These are phyloP conservation scores for Bertia moriformis DNA, from an alignment of 2,329 filamentous ascomycete species.

Conservation along the genomic window DNA sequence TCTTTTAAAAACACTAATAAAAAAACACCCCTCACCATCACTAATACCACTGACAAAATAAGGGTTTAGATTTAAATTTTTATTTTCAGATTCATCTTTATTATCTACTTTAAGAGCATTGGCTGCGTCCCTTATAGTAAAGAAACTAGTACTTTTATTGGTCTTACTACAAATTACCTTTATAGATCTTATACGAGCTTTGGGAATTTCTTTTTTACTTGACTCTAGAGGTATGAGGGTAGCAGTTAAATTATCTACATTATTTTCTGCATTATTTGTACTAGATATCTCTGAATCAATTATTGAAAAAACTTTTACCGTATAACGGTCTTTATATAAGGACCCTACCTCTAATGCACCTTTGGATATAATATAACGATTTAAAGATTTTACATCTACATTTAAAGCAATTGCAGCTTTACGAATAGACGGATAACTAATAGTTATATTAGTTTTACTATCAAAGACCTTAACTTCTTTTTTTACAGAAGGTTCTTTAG, in stretches of 20 bases:
- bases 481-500: no score
- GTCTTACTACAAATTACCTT: no score
- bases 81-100: constrained; percentile 2
- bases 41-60: constrained; percentile 3
- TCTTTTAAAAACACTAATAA: constrained; percentile 2
- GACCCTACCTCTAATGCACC: background rate
- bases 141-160: no score
- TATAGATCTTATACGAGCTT: background rate
- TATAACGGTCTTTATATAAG: background rate
- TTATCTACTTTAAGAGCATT: constrained; percentile 1
- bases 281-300: no score
- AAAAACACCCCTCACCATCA: constrained; percentile 2
- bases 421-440: no score
- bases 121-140: no score
- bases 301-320: background rate
- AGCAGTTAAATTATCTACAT: background rate
- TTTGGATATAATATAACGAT: background rate
- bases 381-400: background rate
- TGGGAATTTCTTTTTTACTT: background rate
- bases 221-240: background rate
- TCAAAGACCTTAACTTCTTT: no score
- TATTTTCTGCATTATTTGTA: no score
- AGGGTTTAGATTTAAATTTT: constrained; percentile 3
- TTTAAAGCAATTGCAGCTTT: background rate
- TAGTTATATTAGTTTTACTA: no score